These are phyloP conservation scores for Cercospora sp. DNA, from an alignment of 2,329 filamentous ascomycete species.

Conservation along the genomic window DNA sequence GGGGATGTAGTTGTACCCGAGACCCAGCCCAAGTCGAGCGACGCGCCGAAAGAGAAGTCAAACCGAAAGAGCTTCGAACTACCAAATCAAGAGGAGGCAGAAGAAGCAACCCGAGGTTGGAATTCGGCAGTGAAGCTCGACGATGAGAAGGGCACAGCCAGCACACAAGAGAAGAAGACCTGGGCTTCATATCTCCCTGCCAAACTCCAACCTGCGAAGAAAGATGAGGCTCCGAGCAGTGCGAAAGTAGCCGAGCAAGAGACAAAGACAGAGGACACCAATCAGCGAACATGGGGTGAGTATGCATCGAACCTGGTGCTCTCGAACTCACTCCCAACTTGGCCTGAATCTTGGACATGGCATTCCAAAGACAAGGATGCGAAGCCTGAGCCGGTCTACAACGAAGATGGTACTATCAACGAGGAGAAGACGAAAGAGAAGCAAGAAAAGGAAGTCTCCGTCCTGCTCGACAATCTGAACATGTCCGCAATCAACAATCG, in stretches of 20 bases:
- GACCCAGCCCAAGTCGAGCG: constrained; percentile 25
- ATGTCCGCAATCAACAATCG: constrained; percentile 81
- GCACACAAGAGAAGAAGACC: constrained; percentile 38
- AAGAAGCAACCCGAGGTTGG: constrained; percentile 35
- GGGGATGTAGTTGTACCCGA: constrained; percentile 35
- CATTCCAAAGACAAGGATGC: constrained; percentile 34
- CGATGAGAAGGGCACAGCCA: constrained; percentile 31
- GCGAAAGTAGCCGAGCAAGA: constrained; percentile 7
- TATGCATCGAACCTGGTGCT: constrained; percentile 35
- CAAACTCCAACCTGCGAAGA: constrained; percentile 18
- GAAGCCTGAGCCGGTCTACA: constrained; percentile 40
- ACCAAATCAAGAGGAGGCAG: constrained; percentile 40
- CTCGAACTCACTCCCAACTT: constrained; percentile 30
- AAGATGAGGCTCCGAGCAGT: background rate
- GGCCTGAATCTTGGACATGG: constrained; percentile 25
- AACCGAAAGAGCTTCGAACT: constrained; percentile 34
- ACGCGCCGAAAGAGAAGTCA: constrained; percentile 29
- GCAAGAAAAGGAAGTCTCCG: constrained; percentile 71
- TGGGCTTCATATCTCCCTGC: constrained; percentile 41
- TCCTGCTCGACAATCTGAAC: constrained; percentile 80
- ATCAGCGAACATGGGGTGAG: constrained; percentile 35
- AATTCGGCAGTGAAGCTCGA: constrained; percentile 25
- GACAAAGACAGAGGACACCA: constrained; percentile 1
- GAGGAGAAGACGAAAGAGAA: constrained; percentile 47
- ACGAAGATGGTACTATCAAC: constrained; percentile 40